Percentiles rank a stretch among this genome's conserved stretches.
phyloP scores from a whole-genome alignment of 805 yeast species.

The Saturnispora hagleri region DNA sequence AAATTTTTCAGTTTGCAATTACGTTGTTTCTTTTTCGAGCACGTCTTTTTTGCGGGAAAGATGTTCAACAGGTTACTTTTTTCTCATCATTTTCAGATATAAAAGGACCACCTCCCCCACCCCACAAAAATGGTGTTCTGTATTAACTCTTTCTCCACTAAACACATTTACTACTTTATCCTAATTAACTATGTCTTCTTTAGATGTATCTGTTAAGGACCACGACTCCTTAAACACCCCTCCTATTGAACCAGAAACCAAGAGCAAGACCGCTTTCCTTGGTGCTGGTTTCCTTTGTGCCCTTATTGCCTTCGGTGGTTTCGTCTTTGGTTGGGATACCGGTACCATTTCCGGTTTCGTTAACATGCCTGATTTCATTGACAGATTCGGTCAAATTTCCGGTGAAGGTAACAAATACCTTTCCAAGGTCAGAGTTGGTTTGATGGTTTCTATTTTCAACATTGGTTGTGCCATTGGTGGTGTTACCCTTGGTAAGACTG shows the following conservation, averaged over 20 bases:
- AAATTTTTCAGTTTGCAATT: not conserved
- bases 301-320: constrained; percentile 69
- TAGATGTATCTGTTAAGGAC: constrained; percentile 5
- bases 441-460: constrained; percentile 63
- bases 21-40: not conserved
- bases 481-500: constrained; percentile 44
- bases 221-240: constrained; percentile 1
- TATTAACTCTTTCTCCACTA: not conserved
- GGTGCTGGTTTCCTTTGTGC: constrained; percentile 33
- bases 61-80: not conserved
- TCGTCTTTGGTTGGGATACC: constrained; percentile 70
- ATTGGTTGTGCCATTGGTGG: constrained; percentile 72
- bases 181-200: constrained; percentile 5
- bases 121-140: not conserved
- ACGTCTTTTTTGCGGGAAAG: not conserved
- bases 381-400: constrained; percentile 41
- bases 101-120: not conserved
- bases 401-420: constrained; percentile 34
- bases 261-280: constrained; percentile 13
- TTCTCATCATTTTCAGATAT: not conserved
- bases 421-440: constrained; percentile 46
- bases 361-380: constrained; percentile 47
- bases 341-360: constrained; percentile 71
- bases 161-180: not conserved
- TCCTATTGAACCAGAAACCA: not conserved